Conservation (phyloP, 805 yeast genomes). For the Lipomyces starkeyi region DNA sequence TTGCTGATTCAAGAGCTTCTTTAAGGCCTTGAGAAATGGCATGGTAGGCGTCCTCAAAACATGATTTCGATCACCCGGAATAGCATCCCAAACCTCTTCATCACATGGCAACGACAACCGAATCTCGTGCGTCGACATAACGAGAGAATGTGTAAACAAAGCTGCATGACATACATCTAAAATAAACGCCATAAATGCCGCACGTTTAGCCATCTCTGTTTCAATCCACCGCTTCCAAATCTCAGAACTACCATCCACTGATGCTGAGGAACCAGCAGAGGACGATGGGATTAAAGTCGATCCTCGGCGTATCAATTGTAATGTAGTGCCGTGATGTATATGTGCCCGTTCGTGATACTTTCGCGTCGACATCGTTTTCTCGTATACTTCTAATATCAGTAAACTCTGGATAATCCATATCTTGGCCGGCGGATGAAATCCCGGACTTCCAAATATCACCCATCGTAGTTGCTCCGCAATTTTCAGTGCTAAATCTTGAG, state of each 20-base stretch:
- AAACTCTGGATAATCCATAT: conserved; percentile 79
- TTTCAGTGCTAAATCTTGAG: conserved; percentile 50
- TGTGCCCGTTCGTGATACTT: conserved; percentile 80
- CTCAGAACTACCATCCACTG: conserved; percentile 40
- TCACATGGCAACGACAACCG: conserved; percentile 68
- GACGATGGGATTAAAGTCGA: conserved; percentile 27
- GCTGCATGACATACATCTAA: conserved; percentile 80
- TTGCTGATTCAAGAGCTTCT: conserved; percentile 60
- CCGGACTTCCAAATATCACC: conserved; percentile 70
- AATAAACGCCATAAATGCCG: conserved; percentile 81
- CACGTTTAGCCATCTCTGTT: conserved; percentile 75
- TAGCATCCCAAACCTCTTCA: conserved; percentile 61
- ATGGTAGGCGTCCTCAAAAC: conserved; percentile 39
- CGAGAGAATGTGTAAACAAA: conserved; percentile 73
- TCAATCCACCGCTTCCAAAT: conserved; percentile 76
- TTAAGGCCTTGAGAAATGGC: conserved; percentile 63
- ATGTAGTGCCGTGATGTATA: conserved; percentile 84
- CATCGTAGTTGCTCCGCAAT: conserved; percentile 69
- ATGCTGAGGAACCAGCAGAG: not conserved
- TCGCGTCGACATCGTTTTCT: conserved; percentile 72
- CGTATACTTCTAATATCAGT: conserved; percentile 76
- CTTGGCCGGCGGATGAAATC: conserved; percentile 76
- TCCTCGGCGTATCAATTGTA: conserved; percentile 70
- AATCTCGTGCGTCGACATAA: conserved; percentile 64
- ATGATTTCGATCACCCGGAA: conserved; percentile 40